These are phyloP conservation scores for Mycena floridula DNA, from an alignment of 768 basidiomycete genomes.

Conservation along the genomic window DNA sequence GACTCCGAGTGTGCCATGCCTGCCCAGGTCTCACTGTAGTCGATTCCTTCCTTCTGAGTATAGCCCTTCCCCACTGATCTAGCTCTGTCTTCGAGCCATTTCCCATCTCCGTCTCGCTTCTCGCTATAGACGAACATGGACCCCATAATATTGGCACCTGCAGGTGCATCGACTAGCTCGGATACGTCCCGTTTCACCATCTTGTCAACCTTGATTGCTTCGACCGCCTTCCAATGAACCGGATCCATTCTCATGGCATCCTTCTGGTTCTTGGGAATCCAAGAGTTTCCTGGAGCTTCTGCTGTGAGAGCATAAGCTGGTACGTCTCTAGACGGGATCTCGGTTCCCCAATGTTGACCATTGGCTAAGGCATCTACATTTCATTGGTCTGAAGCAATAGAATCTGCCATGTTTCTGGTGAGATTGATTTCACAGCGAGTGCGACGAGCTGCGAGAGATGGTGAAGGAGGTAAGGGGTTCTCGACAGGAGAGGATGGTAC, in stretches of 20 bases:
- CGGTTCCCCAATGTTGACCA: no score
- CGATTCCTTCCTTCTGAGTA: conserved; percentile 27
- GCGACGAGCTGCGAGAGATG: no score
- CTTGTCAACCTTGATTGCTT: neutral
- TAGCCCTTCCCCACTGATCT: conserved; percentile 21
- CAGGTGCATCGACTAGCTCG: neutral
- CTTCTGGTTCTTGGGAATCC: neutral
- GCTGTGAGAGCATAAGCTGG: neutral
- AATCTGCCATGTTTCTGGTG: no score
- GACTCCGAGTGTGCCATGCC: conserved; percentile 13
- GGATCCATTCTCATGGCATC: neutral
- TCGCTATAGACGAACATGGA: neutral
- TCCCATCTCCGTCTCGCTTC: neutral
- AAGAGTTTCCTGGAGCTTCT: neutral
- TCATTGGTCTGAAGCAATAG: no score
- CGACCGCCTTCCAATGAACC: neutral
- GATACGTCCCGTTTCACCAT: neutral
- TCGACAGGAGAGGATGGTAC: no score
- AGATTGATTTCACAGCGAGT: no score
- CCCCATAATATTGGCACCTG: neutral
- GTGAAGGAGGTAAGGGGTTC: no score
- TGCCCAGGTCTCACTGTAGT: conserved; percentile 21
- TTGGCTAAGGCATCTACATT: no score
- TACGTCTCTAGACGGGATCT: no score
- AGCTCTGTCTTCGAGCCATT: conserved; percentile 23